phyloP scores from a whole-genome alignment of 2,329 filamentous ascomycete genomes.

The Fusarium sp. region DNA sequence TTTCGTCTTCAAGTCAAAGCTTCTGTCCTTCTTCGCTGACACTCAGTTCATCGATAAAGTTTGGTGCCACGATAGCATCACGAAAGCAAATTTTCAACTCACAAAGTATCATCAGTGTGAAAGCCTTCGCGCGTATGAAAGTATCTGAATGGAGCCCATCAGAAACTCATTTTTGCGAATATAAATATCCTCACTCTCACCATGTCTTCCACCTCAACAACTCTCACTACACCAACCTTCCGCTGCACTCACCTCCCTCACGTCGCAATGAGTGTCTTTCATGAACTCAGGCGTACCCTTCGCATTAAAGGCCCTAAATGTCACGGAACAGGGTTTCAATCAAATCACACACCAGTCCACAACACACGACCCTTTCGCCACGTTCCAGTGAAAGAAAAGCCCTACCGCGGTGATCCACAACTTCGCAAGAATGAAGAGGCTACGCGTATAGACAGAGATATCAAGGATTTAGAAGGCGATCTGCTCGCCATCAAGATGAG shows the following conservation, averaged over 20 bases:
- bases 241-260: neutral
- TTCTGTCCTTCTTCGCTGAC: accelerated
- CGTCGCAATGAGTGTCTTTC: neutral
- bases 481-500: neutral
- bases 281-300: neutral
- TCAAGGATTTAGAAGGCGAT: neutral
- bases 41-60: neutral
- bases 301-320: neutral
- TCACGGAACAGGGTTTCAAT: accelerated
- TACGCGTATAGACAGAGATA: neutral
- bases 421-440: neutral
- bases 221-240: too few species aligned
- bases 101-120: too few species aligned
- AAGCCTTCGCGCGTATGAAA: too few species aligned
- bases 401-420: too few species aligned
- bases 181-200: neutral
- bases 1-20: too few species aligned
- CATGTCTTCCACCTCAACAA: too few species aligned
- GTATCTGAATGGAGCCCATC: too few species aligned
- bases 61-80: neutral
- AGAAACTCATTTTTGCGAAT: accelerated
- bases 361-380: neutral
- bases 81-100: too few species aligned
- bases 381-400: neutral
- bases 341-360: neutral